Evolutionary conservation across 2,329 filamentous ascomycete species (phyloP).

Genomic region (Hypoxylon sp.): DNA sequence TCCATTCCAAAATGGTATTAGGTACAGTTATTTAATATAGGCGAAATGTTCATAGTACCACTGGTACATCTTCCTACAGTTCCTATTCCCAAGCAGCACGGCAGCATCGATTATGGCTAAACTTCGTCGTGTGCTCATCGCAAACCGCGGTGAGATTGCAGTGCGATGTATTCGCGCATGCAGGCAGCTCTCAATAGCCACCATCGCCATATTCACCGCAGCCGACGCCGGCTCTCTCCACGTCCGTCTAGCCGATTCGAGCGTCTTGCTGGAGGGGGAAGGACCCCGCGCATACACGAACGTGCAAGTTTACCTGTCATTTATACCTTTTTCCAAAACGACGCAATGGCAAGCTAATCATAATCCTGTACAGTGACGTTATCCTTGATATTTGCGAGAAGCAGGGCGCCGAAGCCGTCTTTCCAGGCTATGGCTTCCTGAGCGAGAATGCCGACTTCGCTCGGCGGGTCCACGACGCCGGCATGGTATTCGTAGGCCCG

Average conservation of each 20-base stretch:
- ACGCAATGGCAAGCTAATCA: constrained; percentile 5
- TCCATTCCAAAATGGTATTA: too few species aligned
- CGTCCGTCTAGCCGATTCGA: constrained; percentile 39
- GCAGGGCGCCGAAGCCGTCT: constrained; percentile 65
- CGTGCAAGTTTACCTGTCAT: constrained; percentile 19
- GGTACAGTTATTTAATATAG: too few species aligned
- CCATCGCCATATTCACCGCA: constrained; percentile 38
- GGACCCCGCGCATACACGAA: constrained; percentile 37
- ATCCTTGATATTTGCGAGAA: constrained; percentile 48
- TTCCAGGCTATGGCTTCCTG: constrained; percentile 75
- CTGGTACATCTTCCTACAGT: background rate
- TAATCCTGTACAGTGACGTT: constrained; percentile 8
- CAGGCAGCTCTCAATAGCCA: constrained; percentile 31
- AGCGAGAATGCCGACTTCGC: constrained; percentile 73
- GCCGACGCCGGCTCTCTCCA: constrained; percentile 43
- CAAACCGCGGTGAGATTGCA: constrained; percentile 50
- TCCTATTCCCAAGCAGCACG: background rate
- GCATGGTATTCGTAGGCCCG: constrained; percentile 70
- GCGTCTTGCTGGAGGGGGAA: constrained; percentile 37
- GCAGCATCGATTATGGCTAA: constrained; percentile 7
- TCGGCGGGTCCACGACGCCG: constrained; percentile 59
- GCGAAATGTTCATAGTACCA: too few species aligned
- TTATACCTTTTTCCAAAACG: background rate
- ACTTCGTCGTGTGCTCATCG: constrained; percentile 38
- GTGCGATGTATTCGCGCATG: constrained; percentile 42